These are phyloP conservation scores for Fusarium sororula DNA, from an alignment of 2,329 filamentous ascomycete species.

Conservation along the genomic window DNA sequence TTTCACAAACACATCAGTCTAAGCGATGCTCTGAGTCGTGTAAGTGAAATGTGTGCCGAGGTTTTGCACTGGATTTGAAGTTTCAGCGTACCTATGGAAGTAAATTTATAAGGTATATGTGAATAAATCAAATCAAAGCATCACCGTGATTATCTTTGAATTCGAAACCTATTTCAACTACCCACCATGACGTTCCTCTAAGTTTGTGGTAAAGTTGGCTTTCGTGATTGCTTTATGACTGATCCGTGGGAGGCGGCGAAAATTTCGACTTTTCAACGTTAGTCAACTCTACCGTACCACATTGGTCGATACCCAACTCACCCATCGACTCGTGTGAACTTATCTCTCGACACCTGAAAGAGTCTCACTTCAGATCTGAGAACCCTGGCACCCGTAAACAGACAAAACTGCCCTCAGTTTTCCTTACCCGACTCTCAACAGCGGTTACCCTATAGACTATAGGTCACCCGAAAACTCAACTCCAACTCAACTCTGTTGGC, in stretches of 20 bases:
- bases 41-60: neutral
- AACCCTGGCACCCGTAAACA: neutral
- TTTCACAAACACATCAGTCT: neutral
- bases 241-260: constrained; percentile 27
- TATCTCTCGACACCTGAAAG: neutral
- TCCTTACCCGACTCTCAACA: neutral
- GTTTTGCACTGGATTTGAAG: too few species aligned
- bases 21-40: neutral
- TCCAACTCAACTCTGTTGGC: neutral
- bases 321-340: neutral
- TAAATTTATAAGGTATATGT: neutral
- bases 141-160: neutral
- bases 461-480: constrained; percentile 2
- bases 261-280: constrained; percentile 34
- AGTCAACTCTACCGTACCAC: constrained; percentile 7
- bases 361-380: neutral
- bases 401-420: neutral
- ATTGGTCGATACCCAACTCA: constrained; percentile 8
- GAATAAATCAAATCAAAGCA: neutral
- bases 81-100: neutral
- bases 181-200: too few species aligned
- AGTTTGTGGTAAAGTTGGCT: neutral
- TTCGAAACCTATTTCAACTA: neutral
- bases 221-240: neutral
- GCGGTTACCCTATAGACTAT: constrained; percentile 33